Evolutionary conservation across 495 filamentous ascomycete genomes (phyloP).

Genomic region (Trichoderma reesei): DNA sequence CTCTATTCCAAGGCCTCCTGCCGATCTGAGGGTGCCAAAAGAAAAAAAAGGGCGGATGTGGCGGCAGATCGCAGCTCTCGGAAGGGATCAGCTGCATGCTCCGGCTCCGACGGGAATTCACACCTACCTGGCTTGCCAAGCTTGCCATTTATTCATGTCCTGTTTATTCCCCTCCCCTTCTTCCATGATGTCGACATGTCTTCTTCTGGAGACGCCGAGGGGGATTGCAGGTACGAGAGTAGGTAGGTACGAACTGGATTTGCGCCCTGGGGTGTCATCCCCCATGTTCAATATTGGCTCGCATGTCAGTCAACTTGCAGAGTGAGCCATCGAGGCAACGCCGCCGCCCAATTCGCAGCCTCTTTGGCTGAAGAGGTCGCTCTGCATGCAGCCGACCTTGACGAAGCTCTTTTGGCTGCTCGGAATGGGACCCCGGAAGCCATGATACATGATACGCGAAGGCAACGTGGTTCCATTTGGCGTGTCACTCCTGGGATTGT

Average conservation of each 20-base stretch:
- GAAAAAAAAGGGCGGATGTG: not conserved
- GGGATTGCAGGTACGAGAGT: not conserved
- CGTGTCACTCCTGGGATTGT: conserved; percentile 5
- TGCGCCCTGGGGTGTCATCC: not conserved
- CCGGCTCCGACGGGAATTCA: not conserved
- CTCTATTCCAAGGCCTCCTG: not conserved
- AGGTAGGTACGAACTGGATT: too few species aligned
- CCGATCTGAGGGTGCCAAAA: not conserved
- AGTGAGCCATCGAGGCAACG: too few species aligned
- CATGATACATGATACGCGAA: conserved; percentile 5
- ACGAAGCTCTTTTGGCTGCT: not conserved
- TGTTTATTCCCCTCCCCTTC: not conserved
- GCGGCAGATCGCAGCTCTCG: not conserved
- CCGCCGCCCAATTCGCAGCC: not conserved
- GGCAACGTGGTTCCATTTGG: conserved; percentile 1
- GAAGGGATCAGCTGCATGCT: conserved; percentile 6
- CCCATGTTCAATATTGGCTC: too few species aligned
- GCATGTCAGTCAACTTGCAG: too few species aligned
- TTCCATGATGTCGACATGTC: not conserved
- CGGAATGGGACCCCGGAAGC: not conserved
- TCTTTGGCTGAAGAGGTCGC: not conserved
- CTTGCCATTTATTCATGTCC: too few species aligned
- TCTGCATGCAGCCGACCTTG: conserved; percentile 1
- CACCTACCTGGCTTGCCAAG: too few species aligned
- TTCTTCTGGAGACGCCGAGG: not conserved